Base-by-base conservation (phyloP, 345 rosid genomes). In the Citrus australasica region DNA sequence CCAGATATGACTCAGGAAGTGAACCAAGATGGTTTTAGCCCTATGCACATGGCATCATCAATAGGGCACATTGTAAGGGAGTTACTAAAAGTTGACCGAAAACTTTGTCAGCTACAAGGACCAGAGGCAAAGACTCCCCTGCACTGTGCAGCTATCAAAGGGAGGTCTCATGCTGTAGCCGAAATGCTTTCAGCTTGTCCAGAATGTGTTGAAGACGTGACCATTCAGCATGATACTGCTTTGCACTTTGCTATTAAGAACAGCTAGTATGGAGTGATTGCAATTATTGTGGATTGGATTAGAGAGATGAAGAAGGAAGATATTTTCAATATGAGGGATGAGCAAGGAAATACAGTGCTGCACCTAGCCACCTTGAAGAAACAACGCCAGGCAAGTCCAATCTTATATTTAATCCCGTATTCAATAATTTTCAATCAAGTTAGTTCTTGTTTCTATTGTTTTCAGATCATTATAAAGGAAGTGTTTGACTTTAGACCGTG, bases 351-450 rank as follows among this genome's bases (percentile, higher is more conserved):
- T 48, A 84, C 90, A 1, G 79, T 77, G 71, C 84, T 89, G 74
- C 90, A 87, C 78, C 79, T 87, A 16, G 88, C 90, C 0, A 76
- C 85, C 30, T 87, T 84, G 89, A 89, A 73, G 53, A 87, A 86
- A 79, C 86, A 83, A 40, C 81, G 79, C 9, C 83, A 80, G 84
- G 84, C 28, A 76, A 78, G 89, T 70, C 17, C 21, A 2, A 30
- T 30, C n/a, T 30, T 14, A 9, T 64, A 21, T 46, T 24, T 69
- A 69, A 46, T 38, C 72, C 28, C 4, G 6, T 22, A 13, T 19
- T 67, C 22, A 4, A 35, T 21, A 58, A 58, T 58, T 7, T 28
- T 28, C 55, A 51, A 51, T 51, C 55, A 51, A 16, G 55, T 13
- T 51, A 11, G 11, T 7, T 51, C 21, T 51, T 51, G 21, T 7